A percentile compares a stretch with the other conserved stretches of the same genome.
phyloP scores from a whole-genome alignment of 108 stramenopile genomes.

The Schizochytrium sp. region DNA sequence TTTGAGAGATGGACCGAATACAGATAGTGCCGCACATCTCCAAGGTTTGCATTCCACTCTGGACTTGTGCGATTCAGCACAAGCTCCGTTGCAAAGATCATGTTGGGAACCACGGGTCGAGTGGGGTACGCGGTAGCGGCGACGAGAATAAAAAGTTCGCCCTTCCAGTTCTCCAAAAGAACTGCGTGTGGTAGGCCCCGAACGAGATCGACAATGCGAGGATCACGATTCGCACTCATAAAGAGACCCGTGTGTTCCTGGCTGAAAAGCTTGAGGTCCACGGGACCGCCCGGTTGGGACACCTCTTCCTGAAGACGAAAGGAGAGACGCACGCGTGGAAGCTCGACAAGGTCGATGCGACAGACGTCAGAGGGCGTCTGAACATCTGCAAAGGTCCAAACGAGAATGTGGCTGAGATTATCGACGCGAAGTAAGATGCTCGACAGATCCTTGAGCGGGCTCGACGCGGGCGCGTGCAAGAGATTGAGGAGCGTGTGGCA shows the following conservation, averaged over 20 bases:
- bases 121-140: constrained; percentile 83
- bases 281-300: constrained; percentile 50
- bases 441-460: constrained; percentile 68
- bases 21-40: constrained; percentile 86
- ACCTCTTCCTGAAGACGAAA: constrained; percentile 68
- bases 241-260: constrained; percentile 88
- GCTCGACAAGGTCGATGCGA: constrained; percentile 75
- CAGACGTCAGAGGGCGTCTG: constrained; percentile 56
- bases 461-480: constrained; percentile 67
- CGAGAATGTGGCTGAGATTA: constrained; percentile 80
- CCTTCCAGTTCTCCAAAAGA: constrained; percentile 82
- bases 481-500: constrained; percentile 75
- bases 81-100: constrained; percentile 72
- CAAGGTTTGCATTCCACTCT: constrained; percentile 91
- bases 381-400: constrained; percentile 76
- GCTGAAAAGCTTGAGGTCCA: constrained; percentile 68
- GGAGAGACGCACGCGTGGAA: constrained; percentile 84
- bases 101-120: constrained; percentile 67
- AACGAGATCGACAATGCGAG: constrained; percentile 65
- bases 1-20: constrained; percentile 88
- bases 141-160: constrained; percentile 85
- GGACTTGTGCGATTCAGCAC: constrained; percentile 78
- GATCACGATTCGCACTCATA: constrained; percentile 71
- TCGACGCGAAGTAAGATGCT: constrained; percentile 82
- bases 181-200: constrained; percentile 77